These are phyloP conservation scores for Brasilioporus rufonigricans DNA, from an alignment of 768 basidiomycete genomes.

Conservation along the genomic window DNA sequence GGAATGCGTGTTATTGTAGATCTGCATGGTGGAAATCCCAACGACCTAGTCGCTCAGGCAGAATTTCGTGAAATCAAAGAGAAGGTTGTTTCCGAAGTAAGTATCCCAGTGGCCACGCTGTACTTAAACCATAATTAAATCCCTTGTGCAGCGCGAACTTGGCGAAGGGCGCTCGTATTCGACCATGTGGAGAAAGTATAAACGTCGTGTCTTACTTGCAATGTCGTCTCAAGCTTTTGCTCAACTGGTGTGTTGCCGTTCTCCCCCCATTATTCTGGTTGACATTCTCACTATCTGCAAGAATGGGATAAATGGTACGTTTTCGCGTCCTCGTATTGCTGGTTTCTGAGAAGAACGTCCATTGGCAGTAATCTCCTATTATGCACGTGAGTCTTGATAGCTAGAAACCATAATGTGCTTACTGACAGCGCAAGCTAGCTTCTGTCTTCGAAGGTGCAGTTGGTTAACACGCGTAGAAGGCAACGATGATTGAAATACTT, in stretches of 20 bases:
- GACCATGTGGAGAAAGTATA: constrained; percentile 86
- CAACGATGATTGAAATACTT: constrained; percentile 8
- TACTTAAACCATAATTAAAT: not conserved
- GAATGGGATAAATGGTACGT: constrained; percentile 92
- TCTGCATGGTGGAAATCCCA: constrained; percentile 77
- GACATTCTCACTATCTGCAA: constrained; percentile 28
- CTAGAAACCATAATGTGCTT: not conserved
- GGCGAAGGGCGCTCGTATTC: constrained; percentile 75
- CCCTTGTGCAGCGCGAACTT: constrained; percentile 57
- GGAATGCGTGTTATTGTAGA: constrained; percentile 87
- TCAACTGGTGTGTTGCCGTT: constrained; percentile 64
- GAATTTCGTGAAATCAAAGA: constrained; percentile 92
- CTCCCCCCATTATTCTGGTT: not conserved
- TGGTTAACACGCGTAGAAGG: not conserved
- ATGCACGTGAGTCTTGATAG: constrained; percentile 65
- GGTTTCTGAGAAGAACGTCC: constrained; percentile 5
- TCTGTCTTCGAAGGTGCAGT: constrained; percentile 85
- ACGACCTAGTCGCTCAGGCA: constrained; percentile 64
- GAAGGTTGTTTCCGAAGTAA: constrained; percentile 66
- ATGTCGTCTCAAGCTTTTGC: constrained; percentile 97
- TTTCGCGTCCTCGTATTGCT: not conserved
- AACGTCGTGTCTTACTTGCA: constrained; percentile 83
- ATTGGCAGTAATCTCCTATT: constrained; percentile 84
- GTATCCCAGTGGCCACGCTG: constrained; percentile 4
- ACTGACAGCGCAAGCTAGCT: constrained; percentile 42